Evolutionary conservation across 1,139 yeast species (phyloP).

Genomic region (Yamadazyma aaseri): DNA sequence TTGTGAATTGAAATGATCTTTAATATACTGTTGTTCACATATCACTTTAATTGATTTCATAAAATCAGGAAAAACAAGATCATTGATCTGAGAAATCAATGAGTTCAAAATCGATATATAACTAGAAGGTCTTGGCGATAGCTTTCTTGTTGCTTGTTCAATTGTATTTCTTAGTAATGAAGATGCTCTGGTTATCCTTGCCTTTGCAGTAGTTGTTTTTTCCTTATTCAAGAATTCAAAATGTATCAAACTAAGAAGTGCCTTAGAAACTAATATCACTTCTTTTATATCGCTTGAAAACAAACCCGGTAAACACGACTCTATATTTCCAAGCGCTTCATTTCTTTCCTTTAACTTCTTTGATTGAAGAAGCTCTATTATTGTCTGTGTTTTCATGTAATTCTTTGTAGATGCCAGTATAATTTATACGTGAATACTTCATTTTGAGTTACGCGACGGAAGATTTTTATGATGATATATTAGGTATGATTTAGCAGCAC

Average conservation of each 20-base stretch:
- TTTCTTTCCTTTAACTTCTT: conserved; percentile 13
- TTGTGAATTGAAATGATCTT: conserved; percentile 14
- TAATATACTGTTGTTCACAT: conserved; percentile 14
- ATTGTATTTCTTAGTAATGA: conserved; percentile 9
- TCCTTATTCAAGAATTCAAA: conserved; percentile 8
- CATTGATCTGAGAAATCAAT: conserved; percentile 9
- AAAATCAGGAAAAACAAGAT: conserved; percentile 8
- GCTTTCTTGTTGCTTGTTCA: conserved; percentile 7
- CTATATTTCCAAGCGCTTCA: conserved; percentile 13
- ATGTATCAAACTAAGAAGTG: conserved; percentile 11
- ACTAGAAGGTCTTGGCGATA: conserved; percentile 9
- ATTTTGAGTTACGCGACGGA: no score
- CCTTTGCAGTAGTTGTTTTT: conserved; percentile 7
- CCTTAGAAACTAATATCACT: conserved; percentile 10
- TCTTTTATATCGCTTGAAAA: conserved; percentile 10
- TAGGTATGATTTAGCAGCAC: no score
- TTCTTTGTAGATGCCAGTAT: no score
- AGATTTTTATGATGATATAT: no score
- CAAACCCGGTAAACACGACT: conserved; percentile 7
- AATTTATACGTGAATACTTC: no score
- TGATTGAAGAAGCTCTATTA: conserved; percentile 7
- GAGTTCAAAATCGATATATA: conserved; percentile 5
- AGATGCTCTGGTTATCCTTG: conserved; percentile 9
- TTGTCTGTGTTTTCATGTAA: conserved; percentile 2
- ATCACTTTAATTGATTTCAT: conserved; percentile 10